Conservation (phyloP, 1,284 basidiomycete species). For the Coniferiporia sulphurascens region DNA sequence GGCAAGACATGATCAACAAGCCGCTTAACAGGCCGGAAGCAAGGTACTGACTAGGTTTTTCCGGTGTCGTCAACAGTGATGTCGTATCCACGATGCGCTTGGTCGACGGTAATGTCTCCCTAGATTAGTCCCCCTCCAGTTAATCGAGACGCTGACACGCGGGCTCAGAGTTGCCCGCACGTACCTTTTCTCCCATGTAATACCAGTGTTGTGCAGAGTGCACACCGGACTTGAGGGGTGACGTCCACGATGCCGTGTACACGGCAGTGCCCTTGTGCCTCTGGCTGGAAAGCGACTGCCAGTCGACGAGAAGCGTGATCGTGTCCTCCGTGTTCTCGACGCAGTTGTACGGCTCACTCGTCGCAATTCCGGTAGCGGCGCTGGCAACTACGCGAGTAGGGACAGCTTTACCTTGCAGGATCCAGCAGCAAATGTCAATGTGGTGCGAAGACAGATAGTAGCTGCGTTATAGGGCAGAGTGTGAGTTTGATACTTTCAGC, state of each 20-base stretch:
- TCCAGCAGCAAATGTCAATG: slow-evolving; percentile 90
- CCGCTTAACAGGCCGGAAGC: neutral
- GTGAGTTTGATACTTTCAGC: neutral
- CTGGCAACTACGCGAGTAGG: slow-evolving; percentile 86
- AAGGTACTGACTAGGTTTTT: slow-evolving; percentile 52
- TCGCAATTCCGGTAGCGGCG: slow-evolving; percentile 86
- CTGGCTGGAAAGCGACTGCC: slow-evolving; percentile 71
- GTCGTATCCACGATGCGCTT: slow-evolving; percentile 90
- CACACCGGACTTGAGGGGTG: slow-evolving; percentile 70
- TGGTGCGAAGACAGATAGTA: slow-evolving; percentile 95
- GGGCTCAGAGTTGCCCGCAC: slow-evolving; percentile 15
- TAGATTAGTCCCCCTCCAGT: slow-evolving; percentile 27
- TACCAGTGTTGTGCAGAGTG: slow-evolving; percentile 93
- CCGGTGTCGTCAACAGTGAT: slow-evolving; percentile 80
- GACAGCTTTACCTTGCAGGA: slow-evolving; percentile 73
- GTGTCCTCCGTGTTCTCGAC: slow-evolving; percentile 87
- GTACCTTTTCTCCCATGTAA: slow-evolving; percentile 86
- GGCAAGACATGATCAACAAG: neutral
- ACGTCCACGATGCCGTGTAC: slow-evolving; percentile 90
- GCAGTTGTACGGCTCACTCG: slow-evolving; percentile 80
- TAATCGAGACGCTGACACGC: slow-evolving; percentile 6
- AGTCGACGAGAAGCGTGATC: slow-evolving; percentile 91
- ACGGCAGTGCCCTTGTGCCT: slow-evolving; percentile 76
- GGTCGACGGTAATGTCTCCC: slow-evolving; percentile 90
- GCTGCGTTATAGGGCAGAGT: slow-evolving; percentile 33